A percentile compares a stretch with the other conserved stretches of the same genome.
Conservation (phyloP, 1,284 basidiomycete genomes). For the Microbotryum violaceum region DNA sequence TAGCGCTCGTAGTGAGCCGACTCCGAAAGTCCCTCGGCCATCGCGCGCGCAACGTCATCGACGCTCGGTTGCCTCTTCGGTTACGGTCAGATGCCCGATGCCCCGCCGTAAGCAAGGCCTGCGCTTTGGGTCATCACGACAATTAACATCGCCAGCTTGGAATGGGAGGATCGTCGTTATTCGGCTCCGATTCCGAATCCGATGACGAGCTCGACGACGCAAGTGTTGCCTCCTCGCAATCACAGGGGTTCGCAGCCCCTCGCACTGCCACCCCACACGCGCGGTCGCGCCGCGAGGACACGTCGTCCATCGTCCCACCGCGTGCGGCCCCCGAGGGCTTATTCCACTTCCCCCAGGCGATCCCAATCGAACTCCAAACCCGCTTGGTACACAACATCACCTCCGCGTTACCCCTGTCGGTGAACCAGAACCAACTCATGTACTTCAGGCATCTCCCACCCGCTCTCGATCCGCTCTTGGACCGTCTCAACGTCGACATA, state of each 20-base stretch:
- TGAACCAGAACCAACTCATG: conserved; percentile 49
- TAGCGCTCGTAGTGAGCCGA: too few relatives aligned
- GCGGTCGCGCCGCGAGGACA: background rate
- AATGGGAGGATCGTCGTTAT: too few relatives aligned
- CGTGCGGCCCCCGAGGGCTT: conserved; percentile 11
- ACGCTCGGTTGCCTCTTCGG: too few relatives aligned
- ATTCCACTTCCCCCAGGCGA: conserved; percentile 16
- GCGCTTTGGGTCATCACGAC: too few relatives aligned
- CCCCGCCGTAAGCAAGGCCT: too few relatives aligned
- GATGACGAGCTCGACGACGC: background rate
- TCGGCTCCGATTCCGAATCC: too few relatives aligned
- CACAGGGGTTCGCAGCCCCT: too few relatives aligned
- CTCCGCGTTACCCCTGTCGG: background rate
- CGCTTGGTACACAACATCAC: conserved; percentile 7
- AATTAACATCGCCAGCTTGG: too few relatives aligned
- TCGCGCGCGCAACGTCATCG: too few relatives aligned
- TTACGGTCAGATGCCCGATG: too few relatives aligned
- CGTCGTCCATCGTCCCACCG: background rate
- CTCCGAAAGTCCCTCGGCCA: too few relatives aligned
- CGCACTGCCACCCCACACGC: background rate
- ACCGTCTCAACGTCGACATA: conserved; percentile 48
- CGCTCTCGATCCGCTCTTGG: conserved; percentile 52
- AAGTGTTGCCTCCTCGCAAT: background rate
- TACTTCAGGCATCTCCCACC: conserved; percentile 57
- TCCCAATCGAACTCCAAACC: conserved; percentile 20